Percentiles rank a stretch among this genome's conserved stretches.
These are phyloP conservation scores for Leptoxyphium fumago DNA, from an alignment of 2,329 filamentous ascomycete genomes.

Conservation along the genomic window DNA sequence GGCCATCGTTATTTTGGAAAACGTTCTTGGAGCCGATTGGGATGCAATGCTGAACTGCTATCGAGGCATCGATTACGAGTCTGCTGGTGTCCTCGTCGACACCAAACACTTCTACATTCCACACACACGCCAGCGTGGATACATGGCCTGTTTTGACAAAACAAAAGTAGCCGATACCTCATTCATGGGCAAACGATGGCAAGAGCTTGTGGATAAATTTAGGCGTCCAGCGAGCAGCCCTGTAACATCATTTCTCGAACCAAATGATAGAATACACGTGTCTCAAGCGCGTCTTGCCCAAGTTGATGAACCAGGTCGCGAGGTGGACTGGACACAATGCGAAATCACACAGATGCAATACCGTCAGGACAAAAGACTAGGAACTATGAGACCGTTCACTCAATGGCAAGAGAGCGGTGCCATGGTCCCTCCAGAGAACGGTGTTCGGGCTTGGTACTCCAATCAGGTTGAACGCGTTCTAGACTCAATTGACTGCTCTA, in stretches of 20 bases:
- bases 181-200: slow-evolving; percentile 24
- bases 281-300: slow-evolving; percentile 1
- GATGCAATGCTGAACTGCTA: slow-evolving; percentile 26
- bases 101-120: slow-evolving; percentile 61
- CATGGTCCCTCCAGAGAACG: slow-evolving; percentile 40
- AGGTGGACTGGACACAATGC: slow-evolving; percentile 42
- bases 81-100: slow-evolving; percentile 38
- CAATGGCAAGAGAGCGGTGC: slow-evolving; percentile 42
- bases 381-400: slow-evolving; percentile 42
- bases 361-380: slow-evolving; percentile 37
- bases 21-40: slow-evolving; percentile 51
- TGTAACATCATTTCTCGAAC: slow-evolving; percentile 47
- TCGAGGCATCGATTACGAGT: slow-evolving; percentile 40
- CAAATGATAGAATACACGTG: slow-evolving; percentile 15
- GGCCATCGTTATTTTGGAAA: slow-evolving; percentile 55
- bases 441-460: slow-evolving; percentile 36
- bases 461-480: slow-evolving; percentile 44
- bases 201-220: slow-evolving; percentile 30
- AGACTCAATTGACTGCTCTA: slow-evolving; percentile 49
- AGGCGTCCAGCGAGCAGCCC: slow-evolving; percentile 46
- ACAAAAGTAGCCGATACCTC: not conserved
- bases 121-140: slow-evolving; percentile 35
- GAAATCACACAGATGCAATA: slow-evolving; percentile 44
- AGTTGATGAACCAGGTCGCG: slow-evolving; percentile 6
- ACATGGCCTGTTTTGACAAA: slow-evolving; percentile 31